Evolutionary conservation across 2,329 filamentous ascomycete species (phyloP), one percentile per base, ranked within the genome.

Genomic region (Ilyonectria destructans): DNA sequence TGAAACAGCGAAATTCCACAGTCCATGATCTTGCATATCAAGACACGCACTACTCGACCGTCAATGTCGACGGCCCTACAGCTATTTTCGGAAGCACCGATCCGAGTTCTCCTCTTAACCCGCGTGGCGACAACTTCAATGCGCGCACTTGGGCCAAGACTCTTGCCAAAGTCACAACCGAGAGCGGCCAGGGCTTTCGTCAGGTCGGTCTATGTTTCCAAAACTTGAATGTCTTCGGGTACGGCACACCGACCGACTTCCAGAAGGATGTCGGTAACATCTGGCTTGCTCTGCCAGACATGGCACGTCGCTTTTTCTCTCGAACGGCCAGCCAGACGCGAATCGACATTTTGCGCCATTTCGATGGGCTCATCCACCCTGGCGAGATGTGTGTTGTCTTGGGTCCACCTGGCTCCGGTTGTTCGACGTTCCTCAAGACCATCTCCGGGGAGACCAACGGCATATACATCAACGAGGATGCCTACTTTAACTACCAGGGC

Each of bases 131-230:
- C 9, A 52, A n/a, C 6, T 65, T 65, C 56, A 17, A 37, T 10
- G 40, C 62, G 12, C 37, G n/a, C 6, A 17, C 19, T 5, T 65
- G 62, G 62, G 49, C 62, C 40, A 59, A 31, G 23, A 46, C 29
- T 6, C 13, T 60, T 21, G 56, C 31, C 13, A 55, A 43, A 13
- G 40, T 12, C 4, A 49, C 62, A 2, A 23, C 45, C 3, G 21
- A 59, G n/a, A 35, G 29, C 9, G 56, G 37, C 19, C 62, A 65
- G 21, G 46, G 23, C 5, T 55, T 59, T 12, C 62, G 62, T 12
- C 56, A 55, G n/a, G 56, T 65, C 29, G 62, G 62, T 1, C 21
- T 65, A 9, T 65, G 62, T 55, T 65, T 65, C 26, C 56, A 65
- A 26, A 40, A 65, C 12, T 40, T 65, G 15, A 55, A 49, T 43